Base-by-base conservation (phyloP, 2,329 filamentous ascomycete genomes). In the Xylariaceae sp. region DNA sequence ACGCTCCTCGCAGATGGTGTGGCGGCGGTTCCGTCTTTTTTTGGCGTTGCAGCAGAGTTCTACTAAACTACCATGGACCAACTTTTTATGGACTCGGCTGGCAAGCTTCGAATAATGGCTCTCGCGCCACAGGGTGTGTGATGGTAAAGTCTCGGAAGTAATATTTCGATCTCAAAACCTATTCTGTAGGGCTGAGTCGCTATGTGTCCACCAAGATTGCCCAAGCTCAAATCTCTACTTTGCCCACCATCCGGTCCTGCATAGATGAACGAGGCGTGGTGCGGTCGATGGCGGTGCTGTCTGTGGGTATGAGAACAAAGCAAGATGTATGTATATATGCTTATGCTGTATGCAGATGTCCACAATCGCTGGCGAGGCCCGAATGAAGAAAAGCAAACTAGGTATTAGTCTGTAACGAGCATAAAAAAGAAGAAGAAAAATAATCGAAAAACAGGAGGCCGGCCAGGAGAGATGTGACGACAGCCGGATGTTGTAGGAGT, bases 341-440 rank as follows among this genome's bases (percentile, higher is more conserved):
- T n/a, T n/a, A n/a, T n/a, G n/a, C n/a, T n/a, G n/a, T n/a, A n/a
- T n/a, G n/a, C n/a, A n/a, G n/a, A n/a, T n/a, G n/a, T n/a, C n/a
- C n/a, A n/a, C n/a, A n/a, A 31, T 33, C 26, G 38, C 23, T 24
- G 35, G 27, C 34, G 28, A 31, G 31, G 33, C 38, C 41, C 32
- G 38, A 49, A 38, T 41, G 48, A 55, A 35, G 45, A 53, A 51
- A 53, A 51, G 34, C 35, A 48, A 49, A 50, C 36, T 42, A 49
- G 39, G 40, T 43, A 47, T 47, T 48, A 50, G 40, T 43, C 48
- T 50, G 40, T 48, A 41, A 30, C 41, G 39, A 48, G 44, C n/a
- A n/a, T n/a, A n/a, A n/a, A n/a, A n/a, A n/a, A n/a, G n/a, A n/a
- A n/a, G n/a, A n/a, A n/a, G n/a, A 42, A 54, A 50, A 44, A 44